Conservation (phyloP, 179 eudicot species). For the Silene noctiflora region DNA sequence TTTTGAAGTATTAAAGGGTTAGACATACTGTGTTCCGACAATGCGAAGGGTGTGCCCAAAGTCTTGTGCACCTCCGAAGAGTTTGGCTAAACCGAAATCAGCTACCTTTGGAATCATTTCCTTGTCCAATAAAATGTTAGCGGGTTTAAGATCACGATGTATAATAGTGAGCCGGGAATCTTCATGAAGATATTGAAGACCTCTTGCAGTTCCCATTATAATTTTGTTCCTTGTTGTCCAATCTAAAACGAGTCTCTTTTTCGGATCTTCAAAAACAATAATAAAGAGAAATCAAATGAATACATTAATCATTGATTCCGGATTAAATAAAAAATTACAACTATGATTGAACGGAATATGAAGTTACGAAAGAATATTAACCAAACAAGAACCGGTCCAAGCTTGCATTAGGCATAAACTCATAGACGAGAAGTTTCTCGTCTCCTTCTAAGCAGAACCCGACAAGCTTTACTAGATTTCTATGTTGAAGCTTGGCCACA, state of each 20-base stretch:
- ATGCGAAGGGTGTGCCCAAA: constrained; percentile 24
- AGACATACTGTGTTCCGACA: constrained; percentile 31
- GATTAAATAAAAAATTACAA: too few species aligned
- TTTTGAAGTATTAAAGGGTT: neutral
- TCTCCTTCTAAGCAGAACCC: constrained; percentile 22
- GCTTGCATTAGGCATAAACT: constrained; percentile 22
- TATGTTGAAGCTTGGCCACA: constrained; percentile 30
- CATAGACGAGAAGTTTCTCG: constrained; percentile 28
- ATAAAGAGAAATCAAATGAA: neutral
- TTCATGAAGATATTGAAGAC: constrained; percentile 39
- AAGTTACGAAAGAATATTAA: neutral
- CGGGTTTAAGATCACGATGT: constrained; percentile 45
- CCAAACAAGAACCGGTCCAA: constrained; percentile 24
- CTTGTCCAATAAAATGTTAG: constrained; percentile 33
- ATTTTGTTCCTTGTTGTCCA: constrained; percentile 28
- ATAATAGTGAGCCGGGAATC: constrained; percentile 46
- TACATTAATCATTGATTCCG: too few species aligned
- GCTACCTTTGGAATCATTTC: constrained; percentile 35
- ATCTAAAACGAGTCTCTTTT: constrained; percentile 15
- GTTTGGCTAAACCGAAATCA: constrained; percentile 35
- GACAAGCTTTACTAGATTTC: constrained; percentile 26
- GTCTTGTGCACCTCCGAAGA: constrained; percentile 31
- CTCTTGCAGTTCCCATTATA: constrained; percentile 27
- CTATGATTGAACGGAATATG: too few species aligned
- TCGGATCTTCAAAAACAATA: constrained; percentile 14